Conservation (phyloP, 371 early-diverging fungal species). For the Dinochytrium kinnereticum region DNA sequence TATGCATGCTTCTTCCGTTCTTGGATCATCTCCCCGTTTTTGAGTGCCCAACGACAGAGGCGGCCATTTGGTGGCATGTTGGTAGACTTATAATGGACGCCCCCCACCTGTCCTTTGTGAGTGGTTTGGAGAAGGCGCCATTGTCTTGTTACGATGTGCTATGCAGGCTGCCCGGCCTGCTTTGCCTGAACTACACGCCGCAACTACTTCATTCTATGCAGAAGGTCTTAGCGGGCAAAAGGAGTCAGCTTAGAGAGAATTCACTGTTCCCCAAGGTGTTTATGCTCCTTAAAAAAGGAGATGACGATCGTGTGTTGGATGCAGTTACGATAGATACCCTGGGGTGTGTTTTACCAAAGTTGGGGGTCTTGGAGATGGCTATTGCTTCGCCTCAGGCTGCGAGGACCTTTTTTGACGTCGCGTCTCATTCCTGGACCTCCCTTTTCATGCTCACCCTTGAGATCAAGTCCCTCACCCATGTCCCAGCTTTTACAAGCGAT, state of each 20-base stretch:
- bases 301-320: background rate
- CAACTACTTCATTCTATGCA: background rate
- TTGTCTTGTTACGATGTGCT: background rate
- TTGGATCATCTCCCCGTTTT: background rate
- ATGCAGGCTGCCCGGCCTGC: background rate
- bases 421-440: background rate
- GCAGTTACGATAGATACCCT: background rate
- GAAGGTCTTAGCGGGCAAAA: background rate
- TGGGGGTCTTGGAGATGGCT: background rate
- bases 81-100: background rate
- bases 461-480: background rate
- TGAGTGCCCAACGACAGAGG: background rate
- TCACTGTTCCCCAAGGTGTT: background rate
- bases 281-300: background rate
- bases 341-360: background rate
- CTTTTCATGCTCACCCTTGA: background rate
- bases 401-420: background rate
- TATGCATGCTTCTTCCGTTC: background rate
- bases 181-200: background rate
- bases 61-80: background rate
- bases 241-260: background rate
- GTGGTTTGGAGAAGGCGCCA: background rate
- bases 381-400: background rate
- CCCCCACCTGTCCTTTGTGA: background rate
- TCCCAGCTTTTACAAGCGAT: background rate